Base-by-base conservation (phyloP, 495 filamentous ascomycete species). In the Penicillium manginii region DNA sequence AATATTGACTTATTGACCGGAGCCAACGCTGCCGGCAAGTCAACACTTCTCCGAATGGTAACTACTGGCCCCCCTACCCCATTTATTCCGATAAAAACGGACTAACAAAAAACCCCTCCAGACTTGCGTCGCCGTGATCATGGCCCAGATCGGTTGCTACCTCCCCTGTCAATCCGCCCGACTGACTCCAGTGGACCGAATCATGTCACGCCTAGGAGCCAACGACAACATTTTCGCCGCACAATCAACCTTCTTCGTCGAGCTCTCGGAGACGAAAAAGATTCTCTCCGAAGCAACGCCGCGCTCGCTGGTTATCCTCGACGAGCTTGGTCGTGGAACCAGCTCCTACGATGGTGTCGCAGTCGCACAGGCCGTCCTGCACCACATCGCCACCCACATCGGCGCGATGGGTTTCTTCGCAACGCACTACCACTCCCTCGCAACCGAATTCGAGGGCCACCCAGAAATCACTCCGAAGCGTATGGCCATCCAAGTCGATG, bases 211-310 rank as follows among this genome's bases (percentile, higher is more conserved):
- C 21, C 89, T 99, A 0, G 96, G 96, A 14, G 96, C 96, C 48
- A 96, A 98, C 68, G 94, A 99, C 82, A 97, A 97, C 74, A 98
- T 99, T 71, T 97, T 99, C 68, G 96, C 93, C 21, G 91, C 93
- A 3, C 96, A 99, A 74, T 92, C 88, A 22, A 99, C 94, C 31
- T 99, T 99, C 83, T 97, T 99, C 71, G 93, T 99, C 48, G 94
- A 99, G 73, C 81, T 99, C 8, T 90, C 92, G 4, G 96, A 99
- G 67, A 99, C 94, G 9, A 96, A 97, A 78, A 98, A 98, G 80
- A 99, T 99, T 52, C 86, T 99, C 3, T 85, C 90, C 2, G 94
- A 99, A 77, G 94, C 94, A 15, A 97, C 94, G 0, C 90, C 93
- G 0, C 90, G 94, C 26, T 96, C 92, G 0, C 86, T 99, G 3